These are phyloP conservation scores for Colletotrichum ledebouriae DNA, from an alignment of 2,329 filamentous ascomycete species.

Conservation along the genomic window DNA sequence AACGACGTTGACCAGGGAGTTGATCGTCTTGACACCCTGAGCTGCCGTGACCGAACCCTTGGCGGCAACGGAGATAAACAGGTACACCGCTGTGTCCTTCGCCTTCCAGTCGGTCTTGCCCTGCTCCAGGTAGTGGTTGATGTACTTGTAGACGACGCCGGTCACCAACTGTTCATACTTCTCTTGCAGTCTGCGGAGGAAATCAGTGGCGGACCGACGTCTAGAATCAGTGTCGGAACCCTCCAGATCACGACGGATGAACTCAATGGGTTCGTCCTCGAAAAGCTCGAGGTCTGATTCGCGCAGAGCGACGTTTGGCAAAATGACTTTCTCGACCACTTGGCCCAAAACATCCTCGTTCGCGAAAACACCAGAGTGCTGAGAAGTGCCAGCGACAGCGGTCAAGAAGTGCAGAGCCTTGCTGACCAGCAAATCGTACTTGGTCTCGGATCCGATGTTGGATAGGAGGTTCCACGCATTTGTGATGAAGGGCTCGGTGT, in stretches of 20 bases:
- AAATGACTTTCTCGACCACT: slow-evolving; percentile 94
- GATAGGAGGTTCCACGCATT: slow-evolving; percentile 94
- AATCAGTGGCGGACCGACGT: slow-evolving; percentile 92
- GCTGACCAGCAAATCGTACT: slow-evolving; percentile 95
- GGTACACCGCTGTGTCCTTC: slow-evolving; percentile 97
- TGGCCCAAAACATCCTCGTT: slow-evolving; percentile 82
- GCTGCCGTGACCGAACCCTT: slow-evolving; percentile 89
- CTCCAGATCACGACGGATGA: slow-evolving; percentile 93
- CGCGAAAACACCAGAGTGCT: slow-evolving; percentile 89
- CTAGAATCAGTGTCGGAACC: slow-evolving; percentile 96
- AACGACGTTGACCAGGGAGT: slow-evolving; percentile 87
- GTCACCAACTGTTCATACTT: slow-evolving; percentile 91
- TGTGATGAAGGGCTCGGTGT: slow-evolving; percentile 86
- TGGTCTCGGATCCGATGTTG: slow-evolving; percentile 85
- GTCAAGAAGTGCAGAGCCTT: slow-evolving; percentile 95
- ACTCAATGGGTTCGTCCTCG: slow-evolving; percentile 98
- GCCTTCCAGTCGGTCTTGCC: slow-evolving; percentile 91
- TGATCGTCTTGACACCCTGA: slow-evolving; percentile 92
- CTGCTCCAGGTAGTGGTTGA: slow-evolving; percentile 86
- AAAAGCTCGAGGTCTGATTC: slow-evolving; percentile 97
- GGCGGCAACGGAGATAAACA: slow-evolving; percentile 93
- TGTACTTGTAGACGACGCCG: slow-evolving; percentile 87
- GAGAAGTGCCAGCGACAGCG: slow-evolving; percentile 81
- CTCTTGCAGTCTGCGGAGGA: slow-evolving; percentile 88
- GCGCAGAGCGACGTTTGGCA: slow-evolving; percentile 91